Evolutionary conservation across 2,329 filamentous ascomycete species (phyloP), one percentile per base, ranked within the genome.

Genomic region (Endothia cerciana): DNA sequence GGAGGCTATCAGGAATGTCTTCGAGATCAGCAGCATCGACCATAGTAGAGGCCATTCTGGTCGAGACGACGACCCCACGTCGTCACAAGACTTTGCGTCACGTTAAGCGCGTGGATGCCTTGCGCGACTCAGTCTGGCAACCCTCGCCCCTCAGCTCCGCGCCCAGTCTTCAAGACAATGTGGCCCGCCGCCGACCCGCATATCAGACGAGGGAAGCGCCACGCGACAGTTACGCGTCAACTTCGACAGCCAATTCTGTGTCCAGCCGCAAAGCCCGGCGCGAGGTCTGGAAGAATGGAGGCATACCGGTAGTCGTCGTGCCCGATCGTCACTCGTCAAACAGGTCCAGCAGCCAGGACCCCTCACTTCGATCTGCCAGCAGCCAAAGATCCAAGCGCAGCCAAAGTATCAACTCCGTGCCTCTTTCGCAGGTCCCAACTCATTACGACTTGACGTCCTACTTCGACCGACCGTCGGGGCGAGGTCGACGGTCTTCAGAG

Each of bases 301-400:
- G 80, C 2, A 87, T 90, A 11, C 87, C 87, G 1, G 87, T 90
- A 8, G 81, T 89, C 7, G 80, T 90, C 25, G 83, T 90, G 60
- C 87, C 87, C 7, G 83, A 85, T 64, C 84, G 87, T 19, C 78
- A 76, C 19, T 85, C 86, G 7, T 88, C 86, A 3, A 76, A 81
- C 13, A 83, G 82, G 66, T 81, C 83, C 8, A 79, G 72, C 62
- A 80, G 78, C 43, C 78, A 73, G 55, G 79, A 85, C 40, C 85
- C 83, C 4, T 89, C 87, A 2, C 76, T 89, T 19, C 82, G 86
- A 64, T 89, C 87, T 25, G 85, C 82, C n/a, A 88, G 85, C 68
- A 89, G 87, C 71, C 82, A 81, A 60, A 81, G 79, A 57, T 85
- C 85, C 2, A 85, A 80, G 70, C 77, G 81, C 66, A 86, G 83